Base-by-base conservation (phyloP, 257 asterid genomes). In the Pogostemon cablin region DNA sequence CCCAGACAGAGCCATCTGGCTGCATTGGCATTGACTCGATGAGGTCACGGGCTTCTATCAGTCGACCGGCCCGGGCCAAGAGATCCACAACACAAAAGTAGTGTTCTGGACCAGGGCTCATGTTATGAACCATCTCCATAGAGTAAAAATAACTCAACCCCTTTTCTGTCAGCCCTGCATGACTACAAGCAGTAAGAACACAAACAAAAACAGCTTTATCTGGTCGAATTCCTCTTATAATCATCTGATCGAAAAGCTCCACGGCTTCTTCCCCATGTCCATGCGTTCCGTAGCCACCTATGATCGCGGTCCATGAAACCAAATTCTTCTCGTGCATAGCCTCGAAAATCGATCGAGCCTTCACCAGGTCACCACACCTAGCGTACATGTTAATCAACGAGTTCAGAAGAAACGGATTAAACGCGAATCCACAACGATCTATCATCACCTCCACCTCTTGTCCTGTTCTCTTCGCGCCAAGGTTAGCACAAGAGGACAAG, bases 1-100 rank as follows among this genome's bases (percentile, higher is more conserved):
- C 99, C 99, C 99, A 93, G 5, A 91, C 89, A 12, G 98, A 87
- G n/a, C 96, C 98, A 80, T 93, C 96, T 0, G 96, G 95, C 71
- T 80, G 70, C 56, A 77, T 65, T 11, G 86, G 84, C 96, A 93
- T 91, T 1, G 80, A 71, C 38, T 79, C 82, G 34, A 91, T 93
- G 50, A 89, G 83, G 35, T 78, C 72, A 0, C 32, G 25, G 8
- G 96, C 99, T 61, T 93, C 93, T 12, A 78, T 63, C 39, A 93
- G 72, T 35, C 85, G 81, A 65, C 99, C 99, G 2, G 91, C 96
- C 59, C 99, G 84, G 41, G 96, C 96, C 65, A 89, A 76, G 75
- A 91, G 93, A 78, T 93, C 99, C 41, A 93, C 96, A 1, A 86
- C 81, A 20, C 99, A 93, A 5, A 92, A 84, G 70, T 93, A 91